Base-by-base conservation (phyloP, 2,329 filamentous ascomycete species). In the Colletotrichum sp. region DNA sequence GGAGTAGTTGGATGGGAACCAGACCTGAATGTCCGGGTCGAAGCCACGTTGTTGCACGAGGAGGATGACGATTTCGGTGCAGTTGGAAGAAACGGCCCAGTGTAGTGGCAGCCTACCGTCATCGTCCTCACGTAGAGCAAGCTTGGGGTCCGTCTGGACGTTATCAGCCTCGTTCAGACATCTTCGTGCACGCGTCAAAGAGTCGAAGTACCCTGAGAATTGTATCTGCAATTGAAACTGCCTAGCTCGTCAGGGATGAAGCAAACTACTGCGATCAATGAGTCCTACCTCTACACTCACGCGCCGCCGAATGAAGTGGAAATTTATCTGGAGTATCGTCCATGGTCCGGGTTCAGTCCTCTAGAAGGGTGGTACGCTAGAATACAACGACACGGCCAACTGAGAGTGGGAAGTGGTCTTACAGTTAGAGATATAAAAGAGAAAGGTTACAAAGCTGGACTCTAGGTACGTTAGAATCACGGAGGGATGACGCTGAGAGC, bases 101-200 rank as follows among this genome's bases (percentile, higher is more conserved):
- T 99, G 97, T 73, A 99, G 92, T 4, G 97, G 93, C 49, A 98
- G 91, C 61, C 97, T 95, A 19, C 95, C 95, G 84, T 99, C 97
- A 65, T 95, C 93, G 81, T 99, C 97, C 81, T 93, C 92, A 74
- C 85, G 85, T 63, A 87, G 89, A 30, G 95, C 93, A 52, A 98
- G 91, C 81, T 95, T 96, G 4, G 95, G 93, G 82, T 98, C 96
- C 79, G 93, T 92, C 94, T 96, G 71, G 12, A 32, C 16, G 6
- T 57, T 32, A 7, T 39, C 34, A 15, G 9, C 25, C 25, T 62
- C 19, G 82, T 52, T 52, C 44, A 22, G n/a, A 22, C 11, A 22
- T 22, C 44, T 52, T 52, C n/a, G 19, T 52, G 19, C n/a, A 22
- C 2, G 44, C n/a, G 44, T 52, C 44, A 22, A 52, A n/a, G 80